Evolutionary conservation across 2,329 filamentous ascomycete genomes (phyloP), one percentile per base, ranked within the genome.

Genomic region (Gliomastix tumulicola): DNA sequence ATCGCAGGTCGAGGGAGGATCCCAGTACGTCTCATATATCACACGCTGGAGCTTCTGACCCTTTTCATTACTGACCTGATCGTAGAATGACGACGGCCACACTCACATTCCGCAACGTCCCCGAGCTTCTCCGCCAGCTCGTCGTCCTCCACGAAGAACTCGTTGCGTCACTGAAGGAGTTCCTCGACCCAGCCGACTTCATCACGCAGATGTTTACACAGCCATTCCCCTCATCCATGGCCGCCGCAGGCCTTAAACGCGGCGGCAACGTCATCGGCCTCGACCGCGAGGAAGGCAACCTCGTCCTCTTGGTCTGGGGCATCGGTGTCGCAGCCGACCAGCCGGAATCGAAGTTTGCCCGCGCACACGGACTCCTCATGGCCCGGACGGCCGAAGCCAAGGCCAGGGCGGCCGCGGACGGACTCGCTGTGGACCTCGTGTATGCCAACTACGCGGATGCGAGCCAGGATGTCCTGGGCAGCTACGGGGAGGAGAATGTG

Each of bases 381-480:
- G 10, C 21, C 19, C 17, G 17, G 22, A 19, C 32, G 32, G 30
- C 30, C 21, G 31, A 23, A 28, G 23, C 16, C 17, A 20, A 37
- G 17, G 22, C 9, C 4, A 23, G 74, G 68, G 1, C 69, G 68
- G 12, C 71, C 53, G 40, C 71, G 71, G 30, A 71, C 45, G 20
- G 17, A 12, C 45, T 72, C 66, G 7, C 60, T 40, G 71, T 73
- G 43, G 72, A 69, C 13, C 28, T 20, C 27, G 21, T 27, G 19
- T 69, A 65, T 42, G 48, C 68, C 23, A 68, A 69, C 44, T 68
- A 69, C 32, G 62, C 61, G 4, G 51, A 57, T 22, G 39, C 43
- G 6, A 50, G 47, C 19, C 62, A 68, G 45, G 47, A 59, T 32
- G 55, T 59, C 1, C 44, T 66, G 13, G 35, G 37, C 7, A 46